phyloP scores from a whole-genome alignment of 352 stramenopile species.

The Thraustotheca clavata region DNA sequence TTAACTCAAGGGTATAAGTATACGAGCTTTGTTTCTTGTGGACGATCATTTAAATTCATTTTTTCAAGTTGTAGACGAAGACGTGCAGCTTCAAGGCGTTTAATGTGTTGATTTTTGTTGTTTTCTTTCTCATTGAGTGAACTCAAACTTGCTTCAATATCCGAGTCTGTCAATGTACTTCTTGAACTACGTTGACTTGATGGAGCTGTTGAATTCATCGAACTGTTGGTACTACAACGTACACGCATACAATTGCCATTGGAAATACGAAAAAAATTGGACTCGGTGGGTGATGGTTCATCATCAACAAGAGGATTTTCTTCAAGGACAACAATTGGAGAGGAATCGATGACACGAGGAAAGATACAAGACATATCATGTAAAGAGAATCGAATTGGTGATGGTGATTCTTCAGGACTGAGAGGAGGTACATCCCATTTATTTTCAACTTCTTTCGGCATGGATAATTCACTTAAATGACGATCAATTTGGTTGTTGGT shows the following conservation, averaged over 20 bases:
- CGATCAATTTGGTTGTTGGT: background rate
- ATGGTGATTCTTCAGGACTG: too few relatives aligned
- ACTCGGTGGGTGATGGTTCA: background rate
- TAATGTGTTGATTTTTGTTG: background rate
- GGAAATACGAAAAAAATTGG: background rate
- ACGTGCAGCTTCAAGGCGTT: background rate
- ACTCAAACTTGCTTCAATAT: background rate
- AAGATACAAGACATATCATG: background rate
- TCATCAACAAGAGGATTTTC: background rate
- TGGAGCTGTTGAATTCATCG: background rate
- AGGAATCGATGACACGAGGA: too few relatives aligned
- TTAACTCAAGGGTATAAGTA: too few relatives aligned
- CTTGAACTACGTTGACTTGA: background rate
- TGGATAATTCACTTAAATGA: background rate
- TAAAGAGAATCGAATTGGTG: background rate
- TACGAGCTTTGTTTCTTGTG: too few relatives aligned
- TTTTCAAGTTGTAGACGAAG: background rate
- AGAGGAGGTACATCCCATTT: too few relatives aligned
- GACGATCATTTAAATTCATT: background rate
- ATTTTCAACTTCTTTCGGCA: too few relatives aligned
- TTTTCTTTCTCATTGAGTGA: background rate
- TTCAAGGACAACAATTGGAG: background rate
- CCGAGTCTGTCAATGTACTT: background rate
- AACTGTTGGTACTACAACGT: background rate
- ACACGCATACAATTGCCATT: constrained; percentile 5